Base-by-base conservation (phyloP, 2,329 filamentous ascomycete species). In the Aspergillus thermomutatus region DNA sequence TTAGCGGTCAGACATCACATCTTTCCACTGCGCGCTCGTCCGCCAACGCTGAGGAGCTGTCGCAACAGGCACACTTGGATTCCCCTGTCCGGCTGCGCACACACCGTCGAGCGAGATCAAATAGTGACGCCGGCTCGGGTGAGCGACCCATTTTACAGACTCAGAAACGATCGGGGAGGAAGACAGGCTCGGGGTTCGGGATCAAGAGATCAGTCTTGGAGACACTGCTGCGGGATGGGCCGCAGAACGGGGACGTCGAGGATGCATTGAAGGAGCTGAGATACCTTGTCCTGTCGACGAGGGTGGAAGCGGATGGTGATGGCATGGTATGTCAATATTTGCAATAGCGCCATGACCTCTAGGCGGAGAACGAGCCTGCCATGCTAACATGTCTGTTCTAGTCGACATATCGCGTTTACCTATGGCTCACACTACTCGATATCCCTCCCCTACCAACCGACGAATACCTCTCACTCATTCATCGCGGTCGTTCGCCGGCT, bases 351-450 rank as follows among this genome's bases (percentile, higher is more conserved):
- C 4, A 14, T 17, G 31, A 31, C 19, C 19, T 9, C 4, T 17
- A 6, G 21, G 21, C 6, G 21, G 43, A 23, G 40, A 21, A 19
- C 17, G 21, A 14, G 21, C 43, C 19, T 25, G 43, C 43, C n/a
- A 47, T 31, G 47, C 58, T 56, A 58, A 62, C 50, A 34, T 26
- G 37, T 52, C 52, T 51, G 46, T 11, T 55, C 46, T 67, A 96
- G 93, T 99, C 94, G 21, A 88, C 92, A 48, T 80, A 94, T 60
- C 88, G 94, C 68, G 95, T 97, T 72, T 97, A 99, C 74, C 86
- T 96, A 63, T 99, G 94, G 94, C 84, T 97, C 43, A 90, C 96
- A 64, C 85, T 99, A 11, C 88, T 99, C 66, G 90, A 96, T 70
- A 88, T 92, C 31, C 87, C 91, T 6, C 86, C 96, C 46, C 80